Base-by-base conservation (phyloP, 176 grass and related monocot genomes). In the Panicum miliaceum region DNA sequence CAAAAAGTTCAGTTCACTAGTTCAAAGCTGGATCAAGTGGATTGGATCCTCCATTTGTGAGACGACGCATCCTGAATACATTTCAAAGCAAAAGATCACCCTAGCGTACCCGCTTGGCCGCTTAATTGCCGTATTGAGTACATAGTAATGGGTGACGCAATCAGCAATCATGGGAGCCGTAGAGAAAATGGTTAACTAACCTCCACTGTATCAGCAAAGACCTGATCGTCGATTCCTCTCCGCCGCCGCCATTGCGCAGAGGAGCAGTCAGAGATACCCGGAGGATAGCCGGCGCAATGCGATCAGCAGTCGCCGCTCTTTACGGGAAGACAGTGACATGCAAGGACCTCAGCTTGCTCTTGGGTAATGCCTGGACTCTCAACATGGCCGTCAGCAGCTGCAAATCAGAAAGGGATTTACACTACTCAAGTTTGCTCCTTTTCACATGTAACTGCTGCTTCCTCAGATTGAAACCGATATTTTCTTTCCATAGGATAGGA, bases 61-160 rank as follows among this genome's bases (percentile, higher is more conserved):
- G 53, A 41, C 5, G 35, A n/a, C 16, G 56, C 18, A 45, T 77
- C 19, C 19, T 36, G 5, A 22, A 15, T 37, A 57, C 12, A 37
- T 68, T 58, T 68, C 48, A 82, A 82, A 14, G 22, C 27, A 57
- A 18, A 40, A 79, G 13, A 76, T 34, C 27, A 27, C 35, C 13
- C 36, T 27, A 46, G 29, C 29, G 29, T 32, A 12, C 36, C 9
- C 36, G 47, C 19, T 80, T 40, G 11, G 3, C 26, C 12, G 70
- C 18, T 63, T n/a, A n/a, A n/a, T n/a, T 81, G 22, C 76, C 62
- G 29, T 7, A 59, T 37, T 48, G 26, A 50, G 48, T 25, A 12
- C 25, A 18, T 26, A 4, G 23, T 20, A 48, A 76, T 19, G 27
- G 3, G 23, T 20, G 22, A 70, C 61, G 22, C 29, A 61, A 50